Evolutionary conservation across 2,329 filamentous ascomycete species (phyloP), one percentile per base, ranked within the genome.

Genomic region (Pseudogymnoascus sp.): DNA sequence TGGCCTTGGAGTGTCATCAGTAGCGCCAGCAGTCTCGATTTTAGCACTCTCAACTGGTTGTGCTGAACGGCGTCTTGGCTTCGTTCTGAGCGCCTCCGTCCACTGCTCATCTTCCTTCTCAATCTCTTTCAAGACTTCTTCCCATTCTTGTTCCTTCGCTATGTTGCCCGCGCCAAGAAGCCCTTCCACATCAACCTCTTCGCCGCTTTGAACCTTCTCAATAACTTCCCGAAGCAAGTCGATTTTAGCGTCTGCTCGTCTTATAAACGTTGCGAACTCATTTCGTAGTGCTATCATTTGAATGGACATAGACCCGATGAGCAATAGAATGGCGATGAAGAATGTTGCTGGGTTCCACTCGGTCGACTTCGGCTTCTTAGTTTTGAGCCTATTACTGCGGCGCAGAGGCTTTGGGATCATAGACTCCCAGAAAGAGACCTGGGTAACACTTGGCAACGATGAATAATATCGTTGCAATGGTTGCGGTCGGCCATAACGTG

Each of bases 241-340:
- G 66, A 99, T 89, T 72, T 90, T 88, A 5, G 90, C 86, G 69
- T 96, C 90, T 4, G 92, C 87, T 68, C 86, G 85, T 60, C 92
- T 85, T 71, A 81, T 84, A 69, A 89, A 92, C 8, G 86, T 84
- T 33, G 82, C 80, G 71, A 87, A 89, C 60, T 92, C 87, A 69
- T 89, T 90, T 70, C 87, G 88, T 70, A 97, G 74, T 37, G 86
- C 82, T 71, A 99, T 88, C 81, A 94, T 90, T 70, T 97, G 90
- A 69, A 99, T 97, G 12, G 93, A 90, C 81, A 97, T 96, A 66
- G 91, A 96, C 3, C 95, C 95, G 67, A 97, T 93, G 66, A 97
- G 82, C 42, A 92, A 79, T 71, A 92, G 92, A 66, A 93, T 90
- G 69, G 87, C 79, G 68, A 93, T 90, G 74, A 87, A 94, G 71